These are phyloP conservation scores for Pichia rugopelliculosa DNA, from an alignment of 805 yeast species.

Conservation along the genomic window DNA sequence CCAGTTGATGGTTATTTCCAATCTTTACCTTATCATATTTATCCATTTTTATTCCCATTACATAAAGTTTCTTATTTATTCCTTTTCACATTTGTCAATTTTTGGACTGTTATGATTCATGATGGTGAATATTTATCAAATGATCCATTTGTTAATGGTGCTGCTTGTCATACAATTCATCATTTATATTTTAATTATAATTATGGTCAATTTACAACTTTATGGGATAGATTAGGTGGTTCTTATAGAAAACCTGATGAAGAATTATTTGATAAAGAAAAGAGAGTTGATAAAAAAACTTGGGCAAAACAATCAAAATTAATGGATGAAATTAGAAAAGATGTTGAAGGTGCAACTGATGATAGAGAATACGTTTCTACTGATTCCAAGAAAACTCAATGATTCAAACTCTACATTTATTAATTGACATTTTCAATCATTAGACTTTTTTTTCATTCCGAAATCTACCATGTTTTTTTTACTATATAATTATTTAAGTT, in stretches of 20 bases:
- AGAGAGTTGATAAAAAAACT: conserved; percentile 48
- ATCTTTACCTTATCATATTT: conserved; percentile 87
- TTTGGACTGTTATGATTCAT: conserved; percentile 98
- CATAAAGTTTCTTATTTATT: conserved; percentile 78
- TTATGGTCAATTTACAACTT: conserved; percentile 95
- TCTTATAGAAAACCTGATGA: conserved; percentile 90
- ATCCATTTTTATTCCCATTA: conserved; percentile 86
- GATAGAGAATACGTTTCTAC: conserved; percentile 64
- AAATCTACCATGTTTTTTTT: neutral
- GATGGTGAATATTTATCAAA: conserved; percentile 94
- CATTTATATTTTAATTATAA: conserved; percentile 96
- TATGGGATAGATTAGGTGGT: conserved; percentile 96
- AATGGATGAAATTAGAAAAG: conserved; percentile 72
- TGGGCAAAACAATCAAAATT: conserved; percentile 65
- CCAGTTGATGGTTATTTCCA: conserved; percentile 95
- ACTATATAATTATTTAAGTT: neutral
- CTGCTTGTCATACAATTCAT: conserved; percentile 97
- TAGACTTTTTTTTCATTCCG: no score
- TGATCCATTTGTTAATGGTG: conserved; percentile 92
- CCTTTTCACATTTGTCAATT: conserved; percentile 84
- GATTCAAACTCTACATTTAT: neutral
- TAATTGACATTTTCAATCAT: no score
- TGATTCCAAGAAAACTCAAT: conserved; percentile 22
- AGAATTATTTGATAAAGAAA: conserved; percentile 63
- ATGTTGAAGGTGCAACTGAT: conserved; percentile 75